phyloP scores from a whole-genome alignment of 1,284 basidiomycete genomes.

The Amylostereum areolatum region DNA sequence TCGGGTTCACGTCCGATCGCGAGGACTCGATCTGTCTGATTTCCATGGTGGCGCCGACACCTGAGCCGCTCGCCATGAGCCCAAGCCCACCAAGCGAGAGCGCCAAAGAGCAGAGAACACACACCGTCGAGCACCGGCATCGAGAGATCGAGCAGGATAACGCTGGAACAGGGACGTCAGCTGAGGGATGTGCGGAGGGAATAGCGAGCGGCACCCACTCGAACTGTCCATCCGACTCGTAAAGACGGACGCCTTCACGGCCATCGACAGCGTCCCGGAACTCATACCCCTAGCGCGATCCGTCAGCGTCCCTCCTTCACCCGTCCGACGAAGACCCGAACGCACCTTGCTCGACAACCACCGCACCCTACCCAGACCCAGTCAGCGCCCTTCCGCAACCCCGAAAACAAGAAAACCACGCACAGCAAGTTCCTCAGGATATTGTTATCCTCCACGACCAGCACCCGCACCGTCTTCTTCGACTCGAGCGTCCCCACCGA shows the following conservation, averaged over 20 bases:
- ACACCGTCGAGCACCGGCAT: conserved; percentile 89
- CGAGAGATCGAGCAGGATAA: conserved; percentile 84
- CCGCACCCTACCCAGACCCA: conserved; percentile 50
- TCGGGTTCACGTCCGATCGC: conserved; percentile 30
- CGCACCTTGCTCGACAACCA: conserved; percentile 75
- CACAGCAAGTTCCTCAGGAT: conserved; percentile 71
- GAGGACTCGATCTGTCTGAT: conserved; percentile 76
- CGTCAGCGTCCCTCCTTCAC: not conserved
- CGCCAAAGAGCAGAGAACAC: conserved; percentile 7
- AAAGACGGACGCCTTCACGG: conserved; percentile 77
- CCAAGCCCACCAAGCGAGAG: not conserved
- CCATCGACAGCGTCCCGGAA: conserved; percentile 81
- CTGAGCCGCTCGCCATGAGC: conserved; percentile 25
- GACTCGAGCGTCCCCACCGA: conserved; percentile 44
- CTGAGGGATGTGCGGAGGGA: conserved; percentile 3
- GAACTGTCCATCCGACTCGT: conserved; percentile 61
- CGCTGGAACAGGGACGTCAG: conserved; percentile 34
- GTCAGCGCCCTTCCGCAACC: conserved; percentile 11
- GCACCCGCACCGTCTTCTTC: conserved; percentile 46
- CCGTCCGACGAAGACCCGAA: conserved; percentile 13
- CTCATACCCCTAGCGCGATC: conserved; percentile 57
- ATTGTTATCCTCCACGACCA: conserved; percentile 82
- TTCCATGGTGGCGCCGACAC: conserved; percentile 76
- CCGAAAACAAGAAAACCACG: conserved; percentile 19
- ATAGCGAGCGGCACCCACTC: conserved; percentile 48